These are phyloP conservation scores for Juglanconis juglandina DNA, from an alignment of 2,329 filamentous ascomycete genomes.

Conservation along the genomic window DNA sequence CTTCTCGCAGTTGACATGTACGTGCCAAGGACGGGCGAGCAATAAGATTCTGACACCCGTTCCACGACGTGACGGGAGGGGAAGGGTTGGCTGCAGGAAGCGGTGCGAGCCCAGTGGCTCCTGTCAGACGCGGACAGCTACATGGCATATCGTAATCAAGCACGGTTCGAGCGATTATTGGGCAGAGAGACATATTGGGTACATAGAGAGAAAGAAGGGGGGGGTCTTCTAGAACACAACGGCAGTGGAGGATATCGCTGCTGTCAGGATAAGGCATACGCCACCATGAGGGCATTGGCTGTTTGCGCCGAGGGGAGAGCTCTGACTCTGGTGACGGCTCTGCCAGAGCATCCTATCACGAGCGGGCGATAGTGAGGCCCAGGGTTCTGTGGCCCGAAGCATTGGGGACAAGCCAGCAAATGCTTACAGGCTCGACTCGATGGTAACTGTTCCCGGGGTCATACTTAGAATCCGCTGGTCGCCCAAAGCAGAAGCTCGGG, in stretches of 20 bases:
- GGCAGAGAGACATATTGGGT: background rate
- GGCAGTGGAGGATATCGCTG: background rate
- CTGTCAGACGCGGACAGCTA: background rate
- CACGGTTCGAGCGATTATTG: background rate
- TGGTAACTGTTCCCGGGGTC: background rate
- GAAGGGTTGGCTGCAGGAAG: background rate
- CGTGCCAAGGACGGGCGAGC: background rate
- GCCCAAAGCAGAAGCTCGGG: constrained; percentile 8
- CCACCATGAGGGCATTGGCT: too few species aligned
- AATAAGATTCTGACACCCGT: constrained; percentile 1
- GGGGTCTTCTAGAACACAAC: background rate
- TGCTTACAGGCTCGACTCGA: background rate
- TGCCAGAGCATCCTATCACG: too few species aligned
- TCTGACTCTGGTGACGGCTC: too few species aligned
- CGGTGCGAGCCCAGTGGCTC: background rate
- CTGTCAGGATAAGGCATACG: background rate
- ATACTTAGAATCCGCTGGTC: background rate
- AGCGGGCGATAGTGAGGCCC: too few species aligned
- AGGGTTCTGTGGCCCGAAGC: too few species aligned
- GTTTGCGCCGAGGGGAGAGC: too few species aligned
- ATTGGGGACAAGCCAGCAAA: too few species aligned
- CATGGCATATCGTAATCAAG: background rate
- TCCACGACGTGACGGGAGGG: background rate
- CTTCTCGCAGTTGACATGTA: background rate
- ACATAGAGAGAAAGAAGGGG: background rate